Base-by-base conservation (phyloP, 768 basidiomycete species). In the Wakefieldia striispora region DNA sequence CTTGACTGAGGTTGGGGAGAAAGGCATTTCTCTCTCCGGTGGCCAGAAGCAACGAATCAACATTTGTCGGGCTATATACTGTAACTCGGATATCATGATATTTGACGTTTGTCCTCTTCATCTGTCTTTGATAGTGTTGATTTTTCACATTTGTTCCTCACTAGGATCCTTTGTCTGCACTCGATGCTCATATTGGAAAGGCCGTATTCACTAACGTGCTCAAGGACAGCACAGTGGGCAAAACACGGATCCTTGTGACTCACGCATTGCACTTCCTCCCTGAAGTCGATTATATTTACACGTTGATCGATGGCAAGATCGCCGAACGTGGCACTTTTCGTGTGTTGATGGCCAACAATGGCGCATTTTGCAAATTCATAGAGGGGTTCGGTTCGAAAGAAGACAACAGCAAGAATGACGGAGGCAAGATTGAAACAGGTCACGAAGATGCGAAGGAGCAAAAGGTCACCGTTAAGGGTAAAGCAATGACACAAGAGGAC, bases 141-240 rank as follows among this genome's bases (percentile, higher is more conserved):
- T 23, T 37, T n/a, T 54, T 23, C n/a, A 49, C 40, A 11, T 44
- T 16, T 16, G 16, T 19, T 43, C 38, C 3, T 40, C 17, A 1
- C 11, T 8, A 84, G 81, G 91, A 93, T 59, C 91, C 91, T 5
- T 72, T 93, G 10, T 89, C 86, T n/a, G 92, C 92, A 20, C 78
- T 97, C 11, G 94, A 97, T 63, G 91, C 92, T 6, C 91, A 94
- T 62, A 91, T 95, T 42, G 93, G 92, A 35, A 89, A 88, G 65
- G 78, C 82, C 3, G 83, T 95, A 13, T 93, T 95, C 72, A 81
- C 88, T 61, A 85, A 94, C 50, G 88, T 92, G 11, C 77, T 95
- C 41, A 75, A 82, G 49, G 80, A 81, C 47, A 78, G 75, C 14
- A 71, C 81, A 13, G 62, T 72, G 5, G 79, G 76, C 38, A 91